Percentiles rank a stretch among this genome's conserved stretches.
Evolutionary conservation across 1,139 yeast genomes (phyloP).

Genomic region (Blastobotrys ciferrii): DNA sequence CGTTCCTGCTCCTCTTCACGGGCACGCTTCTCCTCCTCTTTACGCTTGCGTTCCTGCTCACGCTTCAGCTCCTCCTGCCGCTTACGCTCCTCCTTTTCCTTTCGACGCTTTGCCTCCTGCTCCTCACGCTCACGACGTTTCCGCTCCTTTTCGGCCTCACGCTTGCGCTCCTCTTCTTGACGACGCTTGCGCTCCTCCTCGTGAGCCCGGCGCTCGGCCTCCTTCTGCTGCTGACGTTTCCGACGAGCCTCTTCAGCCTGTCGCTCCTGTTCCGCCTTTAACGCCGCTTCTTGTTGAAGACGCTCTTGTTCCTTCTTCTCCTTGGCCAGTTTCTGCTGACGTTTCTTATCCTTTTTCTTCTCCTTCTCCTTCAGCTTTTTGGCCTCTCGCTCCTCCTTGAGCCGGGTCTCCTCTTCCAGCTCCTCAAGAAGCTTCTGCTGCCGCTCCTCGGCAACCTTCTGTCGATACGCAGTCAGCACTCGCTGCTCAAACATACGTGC

Average conservation of each 20-base stretch:
- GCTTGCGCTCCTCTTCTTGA: constrained; percentile 45
- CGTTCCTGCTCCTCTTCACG: constrained; percentile 27
- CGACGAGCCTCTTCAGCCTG: constrained; percentile 57
- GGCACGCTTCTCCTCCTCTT: constrained; percentile 26
- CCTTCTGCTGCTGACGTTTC: constrained; percentile 49
- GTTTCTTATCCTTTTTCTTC: constrained; percentile 74
- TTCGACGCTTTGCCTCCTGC: constrained; percentile 44
- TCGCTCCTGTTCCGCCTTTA: constrained; percentile 44
- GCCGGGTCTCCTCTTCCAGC: constrained; percentile 71
- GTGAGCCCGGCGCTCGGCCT: constrained; percentile 41
- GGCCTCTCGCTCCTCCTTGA: constrained; percentile 67
- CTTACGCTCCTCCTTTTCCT: constrained; percentile 39
- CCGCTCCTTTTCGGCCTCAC: constrained; percentile 46
- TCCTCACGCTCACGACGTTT: constrained; percentile 42
- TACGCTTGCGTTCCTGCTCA: constrained; percentile 38
- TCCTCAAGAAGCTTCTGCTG: constrained; percentile 72
- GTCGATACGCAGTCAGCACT: constrained; percentile 69
- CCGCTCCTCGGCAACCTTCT: constrained; percentile 69
- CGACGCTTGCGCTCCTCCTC: constrained; percentile 36
- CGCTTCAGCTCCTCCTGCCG: constrained; percentile 41
- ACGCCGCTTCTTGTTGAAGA: constrained; percentile 48
- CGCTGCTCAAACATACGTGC: constrained; percentile 72
- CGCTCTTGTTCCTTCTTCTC: constrained; percentile 66
- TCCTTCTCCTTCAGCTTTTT: constrained; percentile 72
- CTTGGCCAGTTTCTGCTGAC: constrained; percentile 63